Percentiles rank a stretch among this genome's conserved stretches.
Conservation (phyloP, 306 rosid genomes). For the Sphenostylis stenocarpa region DNA sequence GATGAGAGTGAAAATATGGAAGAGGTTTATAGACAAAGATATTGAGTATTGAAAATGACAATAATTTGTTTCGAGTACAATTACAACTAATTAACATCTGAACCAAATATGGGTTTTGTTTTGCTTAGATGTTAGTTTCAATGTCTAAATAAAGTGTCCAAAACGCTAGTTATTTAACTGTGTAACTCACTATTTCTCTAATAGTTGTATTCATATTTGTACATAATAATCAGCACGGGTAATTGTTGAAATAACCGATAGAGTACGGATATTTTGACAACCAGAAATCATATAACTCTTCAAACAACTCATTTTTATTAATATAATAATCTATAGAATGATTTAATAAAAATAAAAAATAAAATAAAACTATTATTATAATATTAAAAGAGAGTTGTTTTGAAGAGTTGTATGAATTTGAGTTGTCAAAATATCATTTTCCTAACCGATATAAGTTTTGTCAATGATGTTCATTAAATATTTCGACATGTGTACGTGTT, state of each 20-base stretch:
- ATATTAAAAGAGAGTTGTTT: no score
- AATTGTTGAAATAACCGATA: not conserved
- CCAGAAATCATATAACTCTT: no score
- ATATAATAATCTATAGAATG: no score
- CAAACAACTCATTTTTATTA: no score
- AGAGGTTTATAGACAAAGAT: not conserved
- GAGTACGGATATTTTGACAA: no score
- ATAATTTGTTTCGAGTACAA: not conserved
- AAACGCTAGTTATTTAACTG: not conserved
- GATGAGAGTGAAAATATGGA: not conserved
- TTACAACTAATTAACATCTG: not conserved
- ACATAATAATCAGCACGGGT: not conserved
- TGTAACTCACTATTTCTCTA: not conserved
- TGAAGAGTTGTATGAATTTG: no score
- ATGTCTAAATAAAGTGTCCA: constrained; percentile 31
- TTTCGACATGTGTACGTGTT: not conserved
- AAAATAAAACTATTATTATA: no score
- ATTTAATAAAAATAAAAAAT: no score
- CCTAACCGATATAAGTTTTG: not conserved
- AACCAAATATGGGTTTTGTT: constrained; percentile 31
- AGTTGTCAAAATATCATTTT: no score
- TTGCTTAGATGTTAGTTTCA: constrained; percentile 7
- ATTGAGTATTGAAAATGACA: not conserved
- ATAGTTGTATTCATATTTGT: not conserved
- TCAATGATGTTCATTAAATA: not conserved